phyloP scores from a whole-genome alignment of 1,139 yeast species.

The Debaryomyces singareniensis region DNA sequence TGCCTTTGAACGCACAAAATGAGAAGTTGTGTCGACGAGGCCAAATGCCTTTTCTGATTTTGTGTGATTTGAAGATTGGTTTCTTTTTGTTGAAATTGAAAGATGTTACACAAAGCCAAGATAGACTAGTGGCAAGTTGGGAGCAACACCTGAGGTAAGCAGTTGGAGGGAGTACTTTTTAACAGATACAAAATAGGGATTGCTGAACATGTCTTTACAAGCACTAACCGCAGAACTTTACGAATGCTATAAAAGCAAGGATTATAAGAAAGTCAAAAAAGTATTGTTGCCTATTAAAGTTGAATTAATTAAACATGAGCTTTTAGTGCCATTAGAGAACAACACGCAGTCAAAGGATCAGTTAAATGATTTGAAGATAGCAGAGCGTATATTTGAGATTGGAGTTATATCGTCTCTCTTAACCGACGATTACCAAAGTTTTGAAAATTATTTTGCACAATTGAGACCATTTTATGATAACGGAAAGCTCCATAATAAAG shows the following conservation, averaged over 20 bases:
- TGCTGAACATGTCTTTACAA: constrained; percentile 34
- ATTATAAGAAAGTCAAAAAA: constrained; percentile 55
- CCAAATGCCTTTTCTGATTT: too few species aligned
- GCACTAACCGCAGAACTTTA: constrained; percentile 63
- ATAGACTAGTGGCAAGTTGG: too few species aligned
- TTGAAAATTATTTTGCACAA: constrained; percentile 69
- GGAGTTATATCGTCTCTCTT: constrained; percentile 78
- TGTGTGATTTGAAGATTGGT: too few species aligned
- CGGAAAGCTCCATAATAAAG: constrained; percentile 44
- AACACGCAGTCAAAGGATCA: constrained; percentile 33
- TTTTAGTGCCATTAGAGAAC: constrained; percentile 61
- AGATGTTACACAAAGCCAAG: constrained; percentile 1
- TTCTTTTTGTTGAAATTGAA: too few species aligned
- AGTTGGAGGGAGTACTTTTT: too few species aligned
- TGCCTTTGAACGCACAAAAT: too few species aligned
- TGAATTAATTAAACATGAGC: constrained; percentile 68
- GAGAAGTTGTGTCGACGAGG: too few species aligned
- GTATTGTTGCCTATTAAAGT: constrained; percentile 69
- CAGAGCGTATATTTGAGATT: constrained; percentile 78
- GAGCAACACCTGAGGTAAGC: too few species aligned
- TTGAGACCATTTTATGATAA: constrained; percentile 67
- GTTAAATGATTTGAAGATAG: constrained; percentile 65
- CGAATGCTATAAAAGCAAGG: constrained; percentile 51
- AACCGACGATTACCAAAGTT: constrained; percentile 52
- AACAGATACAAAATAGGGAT: too few species aligned